Percentiles rank a stretch among this genome's conserved stretches.
phyloP scores from a whole-genome alignment of 495 filamentous ascomycete species.

The Neurospora sp. region DNA sequence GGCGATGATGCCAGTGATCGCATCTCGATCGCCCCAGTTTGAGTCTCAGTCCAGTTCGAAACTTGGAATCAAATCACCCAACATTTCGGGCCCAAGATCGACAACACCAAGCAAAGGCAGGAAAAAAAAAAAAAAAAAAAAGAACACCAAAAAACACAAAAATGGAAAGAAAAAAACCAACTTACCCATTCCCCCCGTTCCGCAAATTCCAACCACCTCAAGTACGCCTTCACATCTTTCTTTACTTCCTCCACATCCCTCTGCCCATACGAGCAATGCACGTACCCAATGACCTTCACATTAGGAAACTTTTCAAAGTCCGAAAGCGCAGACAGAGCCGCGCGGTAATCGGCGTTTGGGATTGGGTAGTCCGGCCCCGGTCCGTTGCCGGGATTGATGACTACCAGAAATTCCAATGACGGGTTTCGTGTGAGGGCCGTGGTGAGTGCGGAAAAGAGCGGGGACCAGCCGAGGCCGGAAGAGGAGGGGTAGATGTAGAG shows the following conservation, averaged over 20 bases:
- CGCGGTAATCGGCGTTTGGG: constrained; percentile 44
- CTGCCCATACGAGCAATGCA: constrained; percentile 40
- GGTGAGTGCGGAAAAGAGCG: constrained; percentile 26
- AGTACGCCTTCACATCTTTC: constrained; percentile 18
- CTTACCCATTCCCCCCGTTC: background rate
- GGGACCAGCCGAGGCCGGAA: constrained; percentile 36
- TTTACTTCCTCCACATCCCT: constrained; percentile 31
- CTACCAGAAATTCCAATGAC: constrained; percentile 39
- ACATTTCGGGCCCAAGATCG: background rate
- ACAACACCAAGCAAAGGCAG: background rate
- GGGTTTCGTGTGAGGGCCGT: constrained; percentile 27
- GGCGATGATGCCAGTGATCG: background rate
- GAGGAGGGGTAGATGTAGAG: constrained; percentile 45
- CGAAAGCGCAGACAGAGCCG: constrained; percentile 36
- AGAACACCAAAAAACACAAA: background rate
- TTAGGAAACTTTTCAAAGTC: constrained; percentile 23
- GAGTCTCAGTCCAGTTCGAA: background rate
- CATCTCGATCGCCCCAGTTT: background rate
- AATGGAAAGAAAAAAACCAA: background rate
- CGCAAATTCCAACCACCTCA: background rate
- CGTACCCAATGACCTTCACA: constrained; percentile 45
- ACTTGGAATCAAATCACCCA: background rate
- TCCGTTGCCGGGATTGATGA: constrained; percentile 48
- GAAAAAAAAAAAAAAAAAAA: no score
- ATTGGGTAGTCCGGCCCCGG: constrained; percentile 32